Conservation (phyloP, 257 asterid species). For the Capsicum chinense region DNA sequence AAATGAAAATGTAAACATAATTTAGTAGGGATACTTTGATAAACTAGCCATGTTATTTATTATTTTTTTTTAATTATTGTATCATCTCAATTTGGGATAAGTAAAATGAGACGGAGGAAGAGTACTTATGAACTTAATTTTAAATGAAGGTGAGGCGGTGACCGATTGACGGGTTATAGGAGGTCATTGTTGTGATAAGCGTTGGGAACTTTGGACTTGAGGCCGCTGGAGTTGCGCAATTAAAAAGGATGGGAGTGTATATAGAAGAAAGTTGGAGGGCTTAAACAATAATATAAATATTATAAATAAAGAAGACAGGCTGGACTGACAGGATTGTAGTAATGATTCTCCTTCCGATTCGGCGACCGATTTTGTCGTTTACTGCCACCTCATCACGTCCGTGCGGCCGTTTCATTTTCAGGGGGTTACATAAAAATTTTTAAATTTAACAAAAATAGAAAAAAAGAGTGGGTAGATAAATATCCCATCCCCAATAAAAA, state of each 20-base stretch:
- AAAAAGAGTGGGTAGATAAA: conserved; percentile 28
- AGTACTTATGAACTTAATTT: too few species aligned
- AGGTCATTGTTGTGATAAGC: conserved; percentile 12
- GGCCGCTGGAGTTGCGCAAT: not conserved
- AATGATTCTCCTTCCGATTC: conserved; percentile 84
- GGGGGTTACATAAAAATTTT: not conserved
- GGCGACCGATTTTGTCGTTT: conserved; percentile 90
- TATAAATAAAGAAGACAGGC: conserved; percentile 56
- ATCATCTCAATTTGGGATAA: too few species aligned
- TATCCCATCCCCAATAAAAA: conserved; percentile 20
- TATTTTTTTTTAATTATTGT: too few species aligned
- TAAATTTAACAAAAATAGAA: not conserved
- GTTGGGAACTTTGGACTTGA: conserved; percentile 19
- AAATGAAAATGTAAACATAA: too few species aligned
- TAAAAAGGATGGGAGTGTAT: conserved; percentile 11
- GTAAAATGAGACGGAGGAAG: too few species aligned
- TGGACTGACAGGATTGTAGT: conserved; percentile 70
- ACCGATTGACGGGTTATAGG: conserved; percentile 34
- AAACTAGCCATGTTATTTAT: too few species aligned
- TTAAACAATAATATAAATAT: not conserved
- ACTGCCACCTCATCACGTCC: conserved; percentile 65
- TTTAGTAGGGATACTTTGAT: too few species aligned
- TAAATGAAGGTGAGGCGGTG: not conserved
- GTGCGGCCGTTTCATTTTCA: conserved; percentile 64
- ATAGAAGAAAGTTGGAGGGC: not conserved